These are phyloP conservation scores for Thelonectria blattea DNA, from an alignment of 2,329 filamentous ascomycete species.

Conservation along the genomic window DNA sequence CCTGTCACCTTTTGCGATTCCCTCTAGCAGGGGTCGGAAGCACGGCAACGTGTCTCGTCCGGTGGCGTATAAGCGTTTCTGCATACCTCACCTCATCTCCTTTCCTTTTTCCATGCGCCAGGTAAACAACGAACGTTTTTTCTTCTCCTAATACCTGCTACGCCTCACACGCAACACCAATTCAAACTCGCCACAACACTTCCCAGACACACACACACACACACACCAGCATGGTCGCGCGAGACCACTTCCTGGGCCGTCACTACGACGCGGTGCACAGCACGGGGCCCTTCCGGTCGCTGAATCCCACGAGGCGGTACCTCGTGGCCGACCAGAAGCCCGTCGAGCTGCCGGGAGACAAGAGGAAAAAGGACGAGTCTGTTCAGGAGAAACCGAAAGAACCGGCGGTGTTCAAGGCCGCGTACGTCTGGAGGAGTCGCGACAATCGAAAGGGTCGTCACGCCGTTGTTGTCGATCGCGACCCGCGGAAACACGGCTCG, in stretches of 20 bases:
- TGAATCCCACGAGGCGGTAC: conserved; percentile 23
- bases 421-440: conserved; percentile 48
- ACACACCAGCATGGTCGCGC: not conserved
- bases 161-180: not conserved
- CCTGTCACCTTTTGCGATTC: not conserved
- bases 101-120: no score
- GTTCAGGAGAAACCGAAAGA: not conserved
- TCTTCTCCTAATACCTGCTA: not conserved
- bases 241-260: conserved; percentile 18
- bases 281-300: conserved; percentile 12
- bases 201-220: not conserved
- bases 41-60: conserved; percentile 4
- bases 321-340: conserved; percentile 10
- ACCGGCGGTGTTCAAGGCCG: conserved; percentile 37
- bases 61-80: conserved; percentile 6
- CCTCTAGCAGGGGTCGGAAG: conserved; percentile 12
- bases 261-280: conserved; percentile 22
- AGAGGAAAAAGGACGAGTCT: conserved; percentile 33
- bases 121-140: not conserved
- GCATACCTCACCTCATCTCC: conserved; percentile 6
- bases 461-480: conserved; percentile 33
- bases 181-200: not conserved
- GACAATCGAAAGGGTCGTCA: conserved; percentile 53
- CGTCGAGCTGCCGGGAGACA: not conserved
- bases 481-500: conserved; percentile 19